These are phyloP conservation scores for Xylaria longipes DNA, from an alignment of 495 filamentous ascomycete species.

Conservation along the genomic window DNA sequence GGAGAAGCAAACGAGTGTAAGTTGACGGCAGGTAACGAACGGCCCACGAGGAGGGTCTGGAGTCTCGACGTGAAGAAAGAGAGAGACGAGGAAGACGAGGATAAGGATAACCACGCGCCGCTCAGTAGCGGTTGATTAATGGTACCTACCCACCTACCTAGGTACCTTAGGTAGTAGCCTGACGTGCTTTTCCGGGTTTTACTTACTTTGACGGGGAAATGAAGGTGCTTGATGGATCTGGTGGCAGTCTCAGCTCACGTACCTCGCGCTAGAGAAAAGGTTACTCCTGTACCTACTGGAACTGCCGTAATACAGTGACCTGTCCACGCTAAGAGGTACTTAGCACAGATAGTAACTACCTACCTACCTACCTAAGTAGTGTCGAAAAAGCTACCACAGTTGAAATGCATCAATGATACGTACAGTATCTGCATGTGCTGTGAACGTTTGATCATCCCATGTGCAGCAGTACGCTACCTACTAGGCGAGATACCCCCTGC, in stretches of 20 bases:
- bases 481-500: slow-evolving; percentile 2
- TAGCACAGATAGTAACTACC: not conserved
- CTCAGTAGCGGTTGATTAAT: slow-evolving; percentile 16
- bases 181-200: not conserved
- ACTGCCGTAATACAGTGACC: not conserved
- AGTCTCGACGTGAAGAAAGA: slow-evolving; percentile 28
- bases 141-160: slow-evolving; percentile 3
- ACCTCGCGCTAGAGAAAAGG: not conserved
- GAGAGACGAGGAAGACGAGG: slow-evolving; percentile 16
- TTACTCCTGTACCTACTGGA: not conserved
- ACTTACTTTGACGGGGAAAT: slow-evolving; percentile 14
- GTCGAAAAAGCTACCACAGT: not conserved
- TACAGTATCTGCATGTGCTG: slow-evolving; percentile 17
- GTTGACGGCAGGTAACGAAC: slow-evolving; percentile 22
- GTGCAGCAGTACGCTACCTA: not conserved
- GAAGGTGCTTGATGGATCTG: slow-evolving; percentile 13
- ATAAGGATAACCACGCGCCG: slow-evolving; percentile 6
- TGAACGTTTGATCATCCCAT: slow-evolving; percentile 23
- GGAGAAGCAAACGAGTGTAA: slow-evolving; percentile 35
- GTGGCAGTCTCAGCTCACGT: not conserved
- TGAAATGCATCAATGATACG: not conserved
- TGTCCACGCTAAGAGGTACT: not conserved
- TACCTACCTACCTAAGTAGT: not conserved
- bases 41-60: slow-evolving; percentile 20
- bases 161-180: not conserved